Base-by-base conservation (phyloP, 345 rosid genomes). In the Salix suchowensis region DNA sequence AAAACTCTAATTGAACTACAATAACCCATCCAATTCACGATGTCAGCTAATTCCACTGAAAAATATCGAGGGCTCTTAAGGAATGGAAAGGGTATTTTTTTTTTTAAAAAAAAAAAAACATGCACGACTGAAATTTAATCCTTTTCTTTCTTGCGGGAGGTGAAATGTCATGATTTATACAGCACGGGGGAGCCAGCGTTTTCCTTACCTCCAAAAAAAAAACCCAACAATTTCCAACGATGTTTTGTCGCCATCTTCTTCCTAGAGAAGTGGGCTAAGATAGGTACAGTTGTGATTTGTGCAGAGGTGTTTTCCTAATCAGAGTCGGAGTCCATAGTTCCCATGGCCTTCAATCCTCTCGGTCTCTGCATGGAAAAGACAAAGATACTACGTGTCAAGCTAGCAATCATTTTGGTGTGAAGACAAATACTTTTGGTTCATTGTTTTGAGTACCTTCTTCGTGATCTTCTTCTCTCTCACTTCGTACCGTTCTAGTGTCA, bases 391-490 rank as follows among this genome's bases (percentile, higher is more conserved):
- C 52, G 7, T 11, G 18, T 26, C 1, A 65, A 18, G 19, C 4
- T 2, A 28, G 0, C 2, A 67, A 10, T 9, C 52, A 55, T 11
- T 9, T 34, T 23, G 67, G 37, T 3, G 8, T 30, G 40, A 65
- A 65, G 16, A 30, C 37, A 67, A 37, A 67, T 67, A 37, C 2
- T 37, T 7, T 2, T 10, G 32, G 16, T 37, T 34, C 18, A 12
- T 39, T 0, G 13, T 16, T 39, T 12, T 1, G 24, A 52, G 19
- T 81, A 88, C 91, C 91, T 88, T 88, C 82, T 86, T 88, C 14
- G 88, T 70, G n/a, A 86, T 83, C 78, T 88, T 88, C 89, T 88
- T 88, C 82, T 88, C 91, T 64, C 91, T 80, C 10, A 88, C 91
- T 75, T 88, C 89, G 14, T 88, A 88, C 50, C 91, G 84, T 71